These are phyloP conservation scores for Leptosphaerulina australis DNA, from an alignment of 2,329 filamentous ascomycete genomes.

Conservation along the genomic window DNA sequence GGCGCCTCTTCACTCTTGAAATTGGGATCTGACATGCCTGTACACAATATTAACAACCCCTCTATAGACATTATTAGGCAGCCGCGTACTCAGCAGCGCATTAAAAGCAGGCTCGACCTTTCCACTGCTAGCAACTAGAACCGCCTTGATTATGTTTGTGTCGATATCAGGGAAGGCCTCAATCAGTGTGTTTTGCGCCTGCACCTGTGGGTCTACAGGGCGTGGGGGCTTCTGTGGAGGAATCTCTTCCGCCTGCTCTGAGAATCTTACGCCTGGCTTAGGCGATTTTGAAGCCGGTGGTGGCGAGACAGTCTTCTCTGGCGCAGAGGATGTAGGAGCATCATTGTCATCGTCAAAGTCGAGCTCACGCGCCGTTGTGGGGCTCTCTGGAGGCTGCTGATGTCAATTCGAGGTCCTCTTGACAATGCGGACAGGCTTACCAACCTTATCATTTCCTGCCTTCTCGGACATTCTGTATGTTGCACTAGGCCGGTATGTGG, in stretches of 20 bases:
- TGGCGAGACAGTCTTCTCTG: constrained; percentile 42
- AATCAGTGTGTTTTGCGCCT: constrained; percentile 85
- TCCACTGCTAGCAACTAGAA: constrained; percentile 83
- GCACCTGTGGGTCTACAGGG: constrained; percentile 78
- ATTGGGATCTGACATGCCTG: constrained; percentile 61
- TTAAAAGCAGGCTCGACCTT: constrained; percentile 94
- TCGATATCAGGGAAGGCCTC: constrained; percentile 94
- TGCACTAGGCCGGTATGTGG: background rate
- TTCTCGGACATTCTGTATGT: constrained; percentile 16
- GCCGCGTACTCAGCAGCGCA: constrained; percentile 75
- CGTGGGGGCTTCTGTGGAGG: constrained; percentile 81
- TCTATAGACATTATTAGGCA: background rate
- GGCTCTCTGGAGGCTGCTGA: constrained; percentile 38
- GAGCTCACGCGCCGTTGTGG: constrained; percentile 61
- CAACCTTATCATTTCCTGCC: constrained; percentile 40
- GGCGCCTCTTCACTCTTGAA: constrained; percentile 60
- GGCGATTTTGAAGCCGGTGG: constrained; percentile 30
- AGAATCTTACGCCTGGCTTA: constrained; percentile 56
- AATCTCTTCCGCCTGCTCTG: constrained; percentile 55
- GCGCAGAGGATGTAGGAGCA: constrained; percentile 42
- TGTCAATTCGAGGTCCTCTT: constrained; percentile 1
- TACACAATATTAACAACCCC: constrained; percentile 21
- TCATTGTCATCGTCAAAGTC: constrained; percentile 64
- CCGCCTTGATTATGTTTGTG: constrained; percentile 78
- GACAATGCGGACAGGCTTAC: background rate